Evolutionary conservation across 495 filamentous ascomycete genomes (phyloP), one percentile per base, ranked within the genome.

Genomic region (Annulohypoxylon stygium): DNA sequence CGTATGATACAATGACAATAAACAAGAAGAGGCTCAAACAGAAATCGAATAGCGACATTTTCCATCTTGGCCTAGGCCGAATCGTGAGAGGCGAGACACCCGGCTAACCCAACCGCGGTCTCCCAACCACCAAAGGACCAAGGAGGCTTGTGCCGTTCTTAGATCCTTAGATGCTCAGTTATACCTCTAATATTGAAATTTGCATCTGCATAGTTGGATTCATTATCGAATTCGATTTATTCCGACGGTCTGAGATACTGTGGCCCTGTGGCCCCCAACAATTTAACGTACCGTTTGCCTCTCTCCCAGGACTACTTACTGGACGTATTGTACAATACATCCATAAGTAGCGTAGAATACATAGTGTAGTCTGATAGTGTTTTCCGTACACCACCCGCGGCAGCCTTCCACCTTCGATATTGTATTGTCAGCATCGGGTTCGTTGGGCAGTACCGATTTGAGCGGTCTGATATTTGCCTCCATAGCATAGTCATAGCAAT

Each of bases 161-260:
- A 53, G 23, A 39, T 48, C 14, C 37, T 62, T 63, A 62, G 16
- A 37, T 50, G 12, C 41, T 39, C 59, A 57, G n/a, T 57, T 63
- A 57, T 63, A 62, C 59, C 59, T 70, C 34, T 36, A 59, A 71
- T 43, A 68, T 63, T 59, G 64, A 73, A 64, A 73, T 73, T 54
- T 62, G 59, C 59, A 67, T 67, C 51, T 73, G 60, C 70, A 73
- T 73, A 57, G 57, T 62, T 61, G 14, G 39, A 70, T 37, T 55
- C 60, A 60, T 63, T 58, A 61, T 73, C 53, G 26, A 64, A 63
- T 33, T 50, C n/a, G 30, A 63, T 51, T 63, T 63, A 68, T 58
- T 45, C 48, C 33, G 37, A 67, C 63, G 16, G 57, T 66, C 58
- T 58, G 43, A 3, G 16, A 57, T 66, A 71, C 62, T 43, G 62